Conservation (phyloP, 2,329 filamentous ascomycete genomes). For the Daldinia sp. region DNA sequence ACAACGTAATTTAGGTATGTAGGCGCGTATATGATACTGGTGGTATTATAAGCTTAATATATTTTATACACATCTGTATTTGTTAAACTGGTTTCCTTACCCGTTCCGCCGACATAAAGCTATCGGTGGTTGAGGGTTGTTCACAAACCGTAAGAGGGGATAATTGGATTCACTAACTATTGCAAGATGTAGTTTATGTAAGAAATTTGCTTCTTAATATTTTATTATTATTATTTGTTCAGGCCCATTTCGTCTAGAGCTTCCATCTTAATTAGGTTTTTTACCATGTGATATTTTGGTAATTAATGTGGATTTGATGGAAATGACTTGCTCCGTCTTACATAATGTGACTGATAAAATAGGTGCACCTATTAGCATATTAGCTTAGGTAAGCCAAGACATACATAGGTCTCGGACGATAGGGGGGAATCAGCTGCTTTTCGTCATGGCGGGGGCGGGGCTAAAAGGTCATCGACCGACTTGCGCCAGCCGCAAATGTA, state of each 20-base stretch:
- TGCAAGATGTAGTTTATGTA: no score
- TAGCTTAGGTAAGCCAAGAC: slow-evolving; percentile 1
- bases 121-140: neutral
- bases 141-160: no score
- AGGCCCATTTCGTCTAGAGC: no score
- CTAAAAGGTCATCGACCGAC: slow-evolving; percentile 26
- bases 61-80: neutral
- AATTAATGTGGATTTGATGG: no score
- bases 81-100: neutral
- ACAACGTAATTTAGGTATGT: no score
- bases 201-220: no score
- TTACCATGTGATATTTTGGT: no score
- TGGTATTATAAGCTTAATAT: neutral
- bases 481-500: neutral
- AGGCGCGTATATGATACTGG: neutral
- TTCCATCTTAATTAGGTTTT: no score
- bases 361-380: neutral
- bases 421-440: neutral
- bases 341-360: neutral
- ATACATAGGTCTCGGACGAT: no score
- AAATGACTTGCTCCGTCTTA: neutral
- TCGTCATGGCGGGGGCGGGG: slow-evolving; percentile 22
- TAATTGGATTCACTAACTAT: no score
- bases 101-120: no score
- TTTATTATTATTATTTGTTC: no score